Evolutionary conservation across 768 basidiomycete species (phyloP), one percentile per base, ranked within the genome.

Genomic region (Leccinum uliginosum): DNA sequence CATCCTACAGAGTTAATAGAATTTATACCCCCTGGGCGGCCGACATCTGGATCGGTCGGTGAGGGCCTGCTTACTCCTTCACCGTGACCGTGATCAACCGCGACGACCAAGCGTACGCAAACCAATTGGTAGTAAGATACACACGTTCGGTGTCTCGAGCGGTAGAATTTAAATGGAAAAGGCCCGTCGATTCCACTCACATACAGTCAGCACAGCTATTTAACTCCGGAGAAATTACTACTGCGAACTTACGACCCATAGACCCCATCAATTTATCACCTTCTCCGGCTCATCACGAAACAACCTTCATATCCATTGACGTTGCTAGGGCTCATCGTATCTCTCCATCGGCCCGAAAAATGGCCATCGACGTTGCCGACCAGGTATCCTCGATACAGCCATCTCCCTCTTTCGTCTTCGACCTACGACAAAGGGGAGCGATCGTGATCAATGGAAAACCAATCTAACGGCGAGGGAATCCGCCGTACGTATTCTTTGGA

Each of bases 311-410:
- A 93, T 6, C 92, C 92, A 26, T 77, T 72, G 27, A 79, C 74
- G 29, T 80, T 72, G 10, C 78, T 69, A 0, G 84, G 83, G 50
- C 84, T 92, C 46, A 90, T 69, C 3, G 88, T 89, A 65, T 96
- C 93, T 59, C 93, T 78, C 93, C 93, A 96, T 47, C 93, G 78
- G 32, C 93, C 93, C 17, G 89, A 84, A 34, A 93, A 70, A 65
- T 85, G 84, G 10, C 89, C 87, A 58, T 87, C 76, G 17, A 73
- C 70, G 55, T 83, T 80, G 7, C 89, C 89, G 35, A 91, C 80
- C 50, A 93, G 75, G 70, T 90, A 93, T 11, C 91, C 91, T 49
- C 91, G 80, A 70, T 94, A 94, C 23, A 93, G 72, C 92, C 92
- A 94, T 63, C 79, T 83, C 11, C 91, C 92, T 56, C 93, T 78